Percentiles rank a stretch among this genome's conserved stretches.
Evolutionary conservation across 23 red algal genomes (phyloP).

Genomic region (Gracilaria vermiculophylla): DNA sequence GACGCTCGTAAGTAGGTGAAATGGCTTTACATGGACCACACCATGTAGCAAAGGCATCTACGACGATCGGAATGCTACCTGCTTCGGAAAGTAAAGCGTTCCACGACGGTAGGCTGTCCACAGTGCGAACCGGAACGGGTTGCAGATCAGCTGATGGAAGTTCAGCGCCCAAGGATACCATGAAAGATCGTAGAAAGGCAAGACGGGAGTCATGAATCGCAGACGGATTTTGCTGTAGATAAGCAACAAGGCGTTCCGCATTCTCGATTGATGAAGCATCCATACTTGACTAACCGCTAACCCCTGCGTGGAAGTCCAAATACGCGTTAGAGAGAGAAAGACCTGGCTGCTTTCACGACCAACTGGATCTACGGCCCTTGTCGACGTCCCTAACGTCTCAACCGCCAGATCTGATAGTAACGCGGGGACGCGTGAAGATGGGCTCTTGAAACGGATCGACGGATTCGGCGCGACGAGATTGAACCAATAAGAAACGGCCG

Average conservation of each 20-base stretch:
- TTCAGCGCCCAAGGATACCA: not conserved
- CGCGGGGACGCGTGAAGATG: no score
- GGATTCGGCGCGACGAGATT: not conserved
- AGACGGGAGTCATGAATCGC: not conserved
- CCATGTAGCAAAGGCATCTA: slow-evolving; percentile 59
- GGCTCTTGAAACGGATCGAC: not conserved
- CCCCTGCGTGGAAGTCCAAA: no score
- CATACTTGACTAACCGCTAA: not conserved
- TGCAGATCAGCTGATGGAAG: not conserved
- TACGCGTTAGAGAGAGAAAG: no score
- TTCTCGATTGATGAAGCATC: not conserved
- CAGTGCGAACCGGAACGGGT: not conserved
- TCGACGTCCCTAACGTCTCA: no score
- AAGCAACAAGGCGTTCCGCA: not conserved
- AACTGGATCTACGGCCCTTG: no score
- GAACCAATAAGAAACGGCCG: not conserved
- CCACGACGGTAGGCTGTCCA: not conserved
- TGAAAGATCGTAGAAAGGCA: not conserved
- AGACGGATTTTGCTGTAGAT: not conserved
- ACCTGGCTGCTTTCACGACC: no score
- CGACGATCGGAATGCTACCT: slow-evolving; percentile 12
- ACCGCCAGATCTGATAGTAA: no score
- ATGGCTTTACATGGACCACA: slow-evolving; percentile 65
- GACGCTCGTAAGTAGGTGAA: slow-evolving; percentile 25
- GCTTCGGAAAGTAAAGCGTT: not conserved